Conservation (phyloP, 2,329 filamentous ascomycete genomes). For the Colletotrichum gloeosporioides region DNA sequence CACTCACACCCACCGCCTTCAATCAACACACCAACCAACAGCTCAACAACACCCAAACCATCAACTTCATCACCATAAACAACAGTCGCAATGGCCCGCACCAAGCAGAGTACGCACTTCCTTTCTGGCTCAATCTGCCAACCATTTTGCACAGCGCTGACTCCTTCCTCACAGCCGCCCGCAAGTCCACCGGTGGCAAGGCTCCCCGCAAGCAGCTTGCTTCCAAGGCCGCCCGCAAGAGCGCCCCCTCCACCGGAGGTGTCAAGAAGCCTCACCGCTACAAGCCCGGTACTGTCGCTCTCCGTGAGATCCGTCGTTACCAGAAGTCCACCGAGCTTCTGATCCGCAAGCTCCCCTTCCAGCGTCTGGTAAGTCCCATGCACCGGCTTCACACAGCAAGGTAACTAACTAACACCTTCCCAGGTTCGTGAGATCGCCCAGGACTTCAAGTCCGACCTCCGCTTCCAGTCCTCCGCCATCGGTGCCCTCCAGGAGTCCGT, state of each 20-base stretch:
- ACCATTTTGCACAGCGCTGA: background rate
- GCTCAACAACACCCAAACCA: conserved; percentile 32
- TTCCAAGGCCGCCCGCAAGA: conserved; percentile 99
- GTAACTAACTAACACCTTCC: conserved; percentile 13
- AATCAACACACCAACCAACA: conserved; percentile 29
- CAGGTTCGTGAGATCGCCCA: conserved; percentile 92
- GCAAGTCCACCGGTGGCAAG: conserved; percentile 83
- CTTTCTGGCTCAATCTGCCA: background rate
- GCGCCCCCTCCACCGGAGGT: conserved; percentile 93
- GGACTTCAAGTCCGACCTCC: conserved; percentile 93
- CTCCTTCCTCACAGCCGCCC: conserved; percentile 41
- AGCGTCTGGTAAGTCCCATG: conserved; percentile 73
- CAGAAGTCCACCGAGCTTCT: conserved; percentile 90
- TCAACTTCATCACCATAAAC: conserved; percentile 30
- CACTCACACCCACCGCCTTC: conserved; percentile 39
- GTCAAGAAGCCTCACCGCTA: conserved; percentile 94
- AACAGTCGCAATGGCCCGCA: conserved; percentile 63
- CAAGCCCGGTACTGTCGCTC: conserved; percentile 86
- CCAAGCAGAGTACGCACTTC: conserved; percentile 57
- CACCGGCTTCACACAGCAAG: background rate
- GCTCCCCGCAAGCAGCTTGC: conserved; percentile 94
- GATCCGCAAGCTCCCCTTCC: conserved; percentile 96
- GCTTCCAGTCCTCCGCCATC: conserved; percentile 98
- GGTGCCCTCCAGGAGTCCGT: conserved; percentile 97
- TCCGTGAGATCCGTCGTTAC: conserved; percentile 92